phyloP scores from a whole-genome alignment of 495 filamentous ascomycete genomes.

The Aspergillus olivimuriae region DNA sequence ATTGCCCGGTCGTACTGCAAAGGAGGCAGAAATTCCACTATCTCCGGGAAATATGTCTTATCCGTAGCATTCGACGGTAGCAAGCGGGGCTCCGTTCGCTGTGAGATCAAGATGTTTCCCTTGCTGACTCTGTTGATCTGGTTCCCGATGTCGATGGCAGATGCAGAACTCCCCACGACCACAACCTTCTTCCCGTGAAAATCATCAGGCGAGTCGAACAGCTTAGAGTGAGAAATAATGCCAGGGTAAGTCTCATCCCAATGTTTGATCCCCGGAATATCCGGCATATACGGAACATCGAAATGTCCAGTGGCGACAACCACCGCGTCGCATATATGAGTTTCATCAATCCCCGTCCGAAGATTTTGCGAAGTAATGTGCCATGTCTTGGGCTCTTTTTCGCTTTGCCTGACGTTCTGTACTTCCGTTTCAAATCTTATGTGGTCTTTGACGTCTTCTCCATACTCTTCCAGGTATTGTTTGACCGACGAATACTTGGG shows the following conservation, averaged over 20 bases:
- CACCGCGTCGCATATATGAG: constrained; percentile 60
- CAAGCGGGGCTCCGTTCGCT: constrained; percentile 38
- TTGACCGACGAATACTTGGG: constrained; percentile 62
- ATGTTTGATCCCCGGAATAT: constrained; percentile 48
- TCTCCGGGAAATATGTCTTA: constrained; percentile 53
- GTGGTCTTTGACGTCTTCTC: constrained; percentile 49
- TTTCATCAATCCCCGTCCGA: constrained; percentile 25
- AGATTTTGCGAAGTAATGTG: constrained; percentile 48
- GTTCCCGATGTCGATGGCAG: constrained; percentile 70
- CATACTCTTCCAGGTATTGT: constrained; percentile 69
- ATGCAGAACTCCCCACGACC: constrained; percentile 72
- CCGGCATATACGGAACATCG: constrained; percentile 62
- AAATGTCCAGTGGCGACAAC: constrained; percentile 84
- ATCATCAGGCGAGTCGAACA: constrained; percentile 55
- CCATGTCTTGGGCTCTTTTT: constrained; percentile 36
- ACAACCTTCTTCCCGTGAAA: constrained; percentile 63
- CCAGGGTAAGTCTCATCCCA: constrained; percentile 57
- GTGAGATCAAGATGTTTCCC: constrained; percentile 48
- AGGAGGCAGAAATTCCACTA: constrained; percentile 49
- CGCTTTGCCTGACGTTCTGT: constrained; percentile 33
- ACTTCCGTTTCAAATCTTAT: constrained; percentile 57
- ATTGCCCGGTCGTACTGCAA: constrained; percentile 36
- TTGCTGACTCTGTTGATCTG: constrained; percentile 57
- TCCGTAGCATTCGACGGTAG: constrained; percentile 18
- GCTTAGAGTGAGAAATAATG: constrained; percentile 72